phyloP scores from a whole-genome alignment of 2,329 filamentous ascomycete genomes.

The Talaromyces sp. region DNA sequence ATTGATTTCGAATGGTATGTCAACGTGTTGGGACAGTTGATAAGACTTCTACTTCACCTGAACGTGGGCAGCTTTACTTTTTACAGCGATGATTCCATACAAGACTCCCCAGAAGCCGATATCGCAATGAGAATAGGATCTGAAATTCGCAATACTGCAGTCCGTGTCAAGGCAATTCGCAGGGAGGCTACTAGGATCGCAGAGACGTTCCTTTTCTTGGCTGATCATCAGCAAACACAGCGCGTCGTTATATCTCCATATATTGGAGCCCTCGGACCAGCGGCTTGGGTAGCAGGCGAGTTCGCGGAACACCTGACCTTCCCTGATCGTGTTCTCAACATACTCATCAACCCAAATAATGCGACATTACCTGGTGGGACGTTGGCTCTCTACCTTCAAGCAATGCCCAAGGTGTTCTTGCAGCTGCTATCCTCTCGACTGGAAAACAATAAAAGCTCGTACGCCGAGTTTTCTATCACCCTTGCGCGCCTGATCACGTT shows the following conservation, averaged over 20 bases:
- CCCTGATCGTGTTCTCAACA: slow-evolving; percentile 67
- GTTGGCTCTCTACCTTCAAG: slow-evolving; percentile 76
- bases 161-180: slow-evolving; percentile 82
- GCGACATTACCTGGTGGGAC: slow-evolving; percentile 57
- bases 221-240: slow-evolving; percentile 48
- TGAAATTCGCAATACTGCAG: slow-evolving; percentile 83
- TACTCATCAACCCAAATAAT: slow-evolving; percentile 64
- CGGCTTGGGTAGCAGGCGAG: slow-evolving; percentile 85
- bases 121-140: slow-evolving; percentile 59
- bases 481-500: slow-evolving; percentile 78
- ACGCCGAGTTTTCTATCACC: slow-evolving; percentile 68
- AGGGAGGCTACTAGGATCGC: slow-evolving; percentile 76
- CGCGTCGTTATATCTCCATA: slow-evolving; percentile 54
- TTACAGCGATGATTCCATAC: slow-evolving; percentile 15
- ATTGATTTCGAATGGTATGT: slow-evolving; percentile 97
- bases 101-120: slow-evolving; percentile 13
- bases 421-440: slow-evolving; percentile 60
- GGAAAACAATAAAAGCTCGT: slow-evolving; percentile 68
- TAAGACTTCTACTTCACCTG: slow-evolving; percentile 54
- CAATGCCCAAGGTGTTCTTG: slow-evolving; percentile 79
- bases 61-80: slow-evolving; percentile 12
- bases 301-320: slow-evolving; percentile 68
- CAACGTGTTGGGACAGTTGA: slow-evolving; percentile 78
- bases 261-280: slow-evolving; percentile 64
- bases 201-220: slow-evolving; percentile 61